Conservation (phyloP, 2,329 filamentous ascomycete species). For the Aspergillus oerlinghausenensis region DNA sequence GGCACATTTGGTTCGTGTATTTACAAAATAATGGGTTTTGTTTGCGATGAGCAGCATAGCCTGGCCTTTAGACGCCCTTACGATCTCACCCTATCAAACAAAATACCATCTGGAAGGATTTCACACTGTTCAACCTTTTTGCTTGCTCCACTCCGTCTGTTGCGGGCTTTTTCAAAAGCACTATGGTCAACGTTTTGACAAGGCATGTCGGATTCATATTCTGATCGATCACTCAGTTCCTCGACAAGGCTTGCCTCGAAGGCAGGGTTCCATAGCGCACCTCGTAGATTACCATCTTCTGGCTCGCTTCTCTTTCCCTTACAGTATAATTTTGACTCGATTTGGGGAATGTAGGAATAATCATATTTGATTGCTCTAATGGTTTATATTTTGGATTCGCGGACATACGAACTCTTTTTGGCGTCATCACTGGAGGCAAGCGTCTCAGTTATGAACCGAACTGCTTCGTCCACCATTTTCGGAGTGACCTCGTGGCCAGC, state of each 20-base stretch:
- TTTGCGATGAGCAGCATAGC: conserved; percentile 34
- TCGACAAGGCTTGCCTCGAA: not conserved
- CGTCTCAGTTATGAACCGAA: conserved; percentile 49
- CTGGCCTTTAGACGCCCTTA: conserved; percentile 35
- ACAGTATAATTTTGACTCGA: not conserved
- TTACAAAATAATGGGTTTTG: conserved; percentile 33
- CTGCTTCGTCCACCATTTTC: conserved; percentile 52
- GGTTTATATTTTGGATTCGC: conserved; percentile 32
- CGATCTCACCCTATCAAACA: conserved; percentile 34
- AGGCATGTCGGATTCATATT: not conserved
- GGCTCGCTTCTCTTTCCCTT: not conserved
- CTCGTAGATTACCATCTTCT: not conserved
- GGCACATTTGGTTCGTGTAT: conserved; percentile 25
- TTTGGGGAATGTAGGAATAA: not conserved
- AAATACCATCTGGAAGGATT: conserved; percentile 33
- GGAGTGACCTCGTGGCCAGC: conserved; percentile 57
- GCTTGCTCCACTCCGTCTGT: conserved; percentile 7
- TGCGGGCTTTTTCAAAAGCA: not conserved
- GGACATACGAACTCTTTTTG: conserved; percentile 22
- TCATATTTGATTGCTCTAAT: not conserved
- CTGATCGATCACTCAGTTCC: not conserved
- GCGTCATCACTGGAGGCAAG: conserved; percentile 25
- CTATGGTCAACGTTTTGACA: not conserved
- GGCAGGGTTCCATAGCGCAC: not conserved
- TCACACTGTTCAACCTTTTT: conserved; percentile 12